Percentiles rank a stretch among this genome's conserved stretches.
phyloP scores from a whole-genome alignment of 192 early-diverging fungal species.

The Lobosporangium transversale region DNA sequence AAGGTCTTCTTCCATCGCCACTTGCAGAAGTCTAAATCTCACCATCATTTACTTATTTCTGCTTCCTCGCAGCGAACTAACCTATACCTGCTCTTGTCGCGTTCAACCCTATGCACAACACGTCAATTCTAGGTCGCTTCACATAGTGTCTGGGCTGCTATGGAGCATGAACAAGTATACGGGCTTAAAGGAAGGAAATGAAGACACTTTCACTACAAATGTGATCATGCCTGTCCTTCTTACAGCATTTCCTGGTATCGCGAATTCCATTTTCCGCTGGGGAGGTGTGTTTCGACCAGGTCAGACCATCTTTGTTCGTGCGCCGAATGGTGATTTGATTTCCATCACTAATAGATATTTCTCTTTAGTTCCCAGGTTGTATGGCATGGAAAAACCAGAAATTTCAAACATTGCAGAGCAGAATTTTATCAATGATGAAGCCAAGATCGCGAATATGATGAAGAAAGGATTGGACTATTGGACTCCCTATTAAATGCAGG shows the following conservation, averaged over 20 bases:
- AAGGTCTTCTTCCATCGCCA: too few relatives aligned
- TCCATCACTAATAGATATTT: not conserved
- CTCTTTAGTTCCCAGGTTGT: constrained; percentile 8
- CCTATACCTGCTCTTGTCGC: not conserved
- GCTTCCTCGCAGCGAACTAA: too few relatives aligned
- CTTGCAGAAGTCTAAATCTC: too few relatives aligned
- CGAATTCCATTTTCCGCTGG: constrained; percentile 13
- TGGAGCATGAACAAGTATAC: not conserved
- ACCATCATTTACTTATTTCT: too few relatives aligned
- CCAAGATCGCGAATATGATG: constrained; percentile 10
- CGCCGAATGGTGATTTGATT: constrained; percentile 12
- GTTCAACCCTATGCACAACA: not conserved
- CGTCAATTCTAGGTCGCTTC: not conserved
- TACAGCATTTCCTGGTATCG: constrained; percentile 9
- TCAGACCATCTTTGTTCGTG: constrained; percentile 2
- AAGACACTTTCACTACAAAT: not conserved
- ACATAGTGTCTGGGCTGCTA: not conserved
- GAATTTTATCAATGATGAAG: constrained; percentile 7
- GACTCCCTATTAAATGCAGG: constrained; percentile 1
- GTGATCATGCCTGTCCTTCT: constrained; percentile 1
- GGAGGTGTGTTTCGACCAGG: constrained; percentile 14
- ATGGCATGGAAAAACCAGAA: constrained; percentile 5
- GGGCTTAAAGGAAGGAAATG: not conserved
- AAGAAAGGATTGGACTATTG: not conserved
- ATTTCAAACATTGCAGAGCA: constrained; percentile 10